A percentile compares a stretch with the other conserved stretches of the same genome.
Conservation (phyloP, 202 grass and related monocot genomes). For the Setaria viridis region DNA sequence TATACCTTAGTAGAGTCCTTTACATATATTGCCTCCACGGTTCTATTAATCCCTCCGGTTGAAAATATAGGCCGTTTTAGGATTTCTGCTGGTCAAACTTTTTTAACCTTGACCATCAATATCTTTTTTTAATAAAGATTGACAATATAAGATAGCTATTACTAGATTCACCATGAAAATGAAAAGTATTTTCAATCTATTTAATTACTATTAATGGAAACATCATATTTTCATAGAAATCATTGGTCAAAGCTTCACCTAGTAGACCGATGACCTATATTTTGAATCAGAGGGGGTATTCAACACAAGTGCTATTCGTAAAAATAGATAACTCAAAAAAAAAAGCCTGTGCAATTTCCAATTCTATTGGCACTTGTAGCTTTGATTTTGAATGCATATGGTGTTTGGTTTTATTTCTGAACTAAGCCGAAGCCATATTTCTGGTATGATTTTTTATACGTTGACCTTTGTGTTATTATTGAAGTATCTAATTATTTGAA, state of each 20-base stretch:
- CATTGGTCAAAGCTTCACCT: too few relatives aligned
- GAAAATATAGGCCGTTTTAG: too few relatives aligned
- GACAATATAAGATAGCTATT: too few relatives aligned
- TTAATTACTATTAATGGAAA: too few relatives aligned
- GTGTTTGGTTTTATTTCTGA: slow-evolving; percentile 16
- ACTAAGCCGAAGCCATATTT: slow-evolving; percentile 32
- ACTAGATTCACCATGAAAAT: too few relatives aligned
- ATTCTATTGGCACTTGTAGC: not conserved
- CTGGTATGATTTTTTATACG: slow-evolving; percentile 29
- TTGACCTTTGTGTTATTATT: slow-evolving; percentile 11
- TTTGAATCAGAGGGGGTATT: not conserved
- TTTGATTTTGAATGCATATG: not conserved
- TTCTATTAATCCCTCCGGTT: too few relatives aligned
- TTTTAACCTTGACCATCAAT: too few relatives aligned
- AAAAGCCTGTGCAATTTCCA: not conserved
- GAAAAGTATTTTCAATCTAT: too few relatives aligned
- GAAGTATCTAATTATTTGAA: slow-evolving; percentile 9
- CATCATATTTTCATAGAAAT: too few relatives aligned
- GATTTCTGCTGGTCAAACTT: too few relatives aligned
- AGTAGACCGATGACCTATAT: too few relatives aligned
- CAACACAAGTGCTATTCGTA: not conserved
- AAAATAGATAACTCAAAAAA: not conserved
- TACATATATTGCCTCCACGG: not conserved
- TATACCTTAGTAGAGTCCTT: not conserved
- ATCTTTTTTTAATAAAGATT: too few relatives aligned